Percentiles rank a stretch among this genome's conserved stretches.
Conservation (phyloP, 371 early-diverging fungal genomes). For the Apophysomyces variabilis region DNA sequence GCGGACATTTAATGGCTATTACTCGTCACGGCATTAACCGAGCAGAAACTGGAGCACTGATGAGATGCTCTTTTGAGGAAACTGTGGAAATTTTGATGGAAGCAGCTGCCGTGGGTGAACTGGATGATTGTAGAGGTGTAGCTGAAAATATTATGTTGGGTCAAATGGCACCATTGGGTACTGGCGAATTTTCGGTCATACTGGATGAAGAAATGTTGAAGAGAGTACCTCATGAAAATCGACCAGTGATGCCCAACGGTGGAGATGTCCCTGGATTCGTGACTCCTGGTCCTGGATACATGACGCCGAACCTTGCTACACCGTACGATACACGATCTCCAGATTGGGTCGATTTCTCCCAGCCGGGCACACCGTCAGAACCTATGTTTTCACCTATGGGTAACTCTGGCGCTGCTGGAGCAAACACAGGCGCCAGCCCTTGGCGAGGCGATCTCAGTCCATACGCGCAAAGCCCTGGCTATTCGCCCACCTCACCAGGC, state of each 20-base stretch:
- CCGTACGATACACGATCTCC: conserved; percentile 65
- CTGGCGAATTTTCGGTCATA: conserved; percentile 95
- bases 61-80: conserved; percentile 99
- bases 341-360: conserved; percentile 62
- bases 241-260: conserved; percentile 45
- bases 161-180: conserved; percentile 98
- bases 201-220: conserved; percentile 91
- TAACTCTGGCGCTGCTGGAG: conserved; percentile 52
- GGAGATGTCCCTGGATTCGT: conserved; percentile 52
- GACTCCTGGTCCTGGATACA: conserved; percentile 56
- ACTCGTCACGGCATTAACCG: conserved; percentile 99
- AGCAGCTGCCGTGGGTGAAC: conserved; percentile 94
- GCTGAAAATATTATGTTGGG: conserved; percentile 99
- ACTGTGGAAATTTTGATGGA: conserved; percentile 99
- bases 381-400: conserved; percentile 74
- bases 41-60: conserved; percentile 95
- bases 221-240: conserved; percentile 52
- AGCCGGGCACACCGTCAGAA: conserved; percentile 59
- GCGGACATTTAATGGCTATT: conserved; percentile 96
- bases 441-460: conserved; percentile 59
- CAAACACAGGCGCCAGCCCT: conserved; percentile 46
- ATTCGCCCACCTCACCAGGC: conserved; percentile 82
- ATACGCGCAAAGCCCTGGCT: conserved; percentile 64
- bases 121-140: conserved; percentile 95
- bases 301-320: conserved; percentile 62